Base-by-base conservation (phyloP, 345 rosid genomes). In the Brassica juncea region DNA sequence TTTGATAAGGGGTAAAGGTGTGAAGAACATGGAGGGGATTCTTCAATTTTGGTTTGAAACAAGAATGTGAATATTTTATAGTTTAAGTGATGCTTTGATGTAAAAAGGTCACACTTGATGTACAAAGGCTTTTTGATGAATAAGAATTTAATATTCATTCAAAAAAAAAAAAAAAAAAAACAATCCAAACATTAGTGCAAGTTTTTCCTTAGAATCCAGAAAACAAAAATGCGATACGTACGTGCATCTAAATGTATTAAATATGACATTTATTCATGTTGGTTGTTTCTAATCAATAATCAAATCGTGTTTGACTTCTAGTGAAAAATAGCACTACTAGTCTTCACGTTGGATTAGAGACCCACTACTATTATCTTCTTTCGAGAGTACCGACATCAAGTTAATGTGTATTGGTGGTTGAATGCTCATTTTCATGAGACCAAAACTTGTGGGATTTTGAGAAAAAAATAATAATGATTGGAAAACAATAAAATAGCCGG, bases 281-380 rank as follows among this genome's bases (percentile, higher is more conserved):
- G 37, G 28, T 59, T 60, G 32, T 27, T 68, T 44, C 7, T 19
- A 31, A 44, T 32, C 35, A 32, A 9, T 44, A 60, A 14, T 77
- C 15, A 69, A 21, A 52, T 44, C 15, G 62, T 42, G 47, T 62
- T 49, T 62, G 75, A 77, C 68, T 28, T 27, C 32, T 52, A 68
- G 25, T 32, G 68, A 8, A 8, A 32, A 63, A 1, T 61, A 62
- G 16, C n/a, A 49, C 55, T 49, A 49, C 55, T 49, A 5, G 42
- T 68, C 57, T 49, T 54, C 27, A 47, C 61, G 28, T 61, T 70
- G 16, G 8, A 27, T 47, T 23, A 70, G 65, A 23, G 57, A 52
- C 80, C 55, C 80, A 62, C 75, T 3, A 28, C 3, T 5, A 61
- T 49, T 49, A 70, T 49, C 75, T 70, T 70, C 21, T 23, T 27